Base-by-base conservation (phyloP, 495 filamentous ascomycete species). In the Talaromyces adpressus region DNA sequence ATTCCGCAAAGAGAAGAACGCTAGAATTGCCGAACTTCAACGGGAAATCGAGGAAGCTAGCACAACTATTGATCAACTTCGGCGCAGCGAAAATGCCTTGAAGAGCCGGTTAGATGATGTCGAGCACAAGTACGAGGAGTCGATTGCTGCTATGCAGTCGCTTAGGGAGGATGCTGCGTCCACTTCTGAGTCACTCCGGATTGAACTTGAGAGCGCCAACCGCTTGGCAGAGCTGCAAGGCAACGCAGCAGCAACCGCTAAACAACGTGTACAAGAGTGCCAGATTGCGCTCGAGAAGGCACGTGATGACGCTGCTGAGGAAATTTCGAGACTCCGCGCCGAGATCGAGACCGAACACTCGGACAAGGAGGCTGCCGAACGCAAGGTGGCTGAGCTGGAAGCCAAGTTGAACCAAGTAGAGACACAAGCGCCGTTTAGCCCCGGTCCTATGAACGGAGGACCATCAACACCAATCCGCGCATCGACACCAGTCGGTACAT, bases 1-100 rank as follows among this genome's bases (percentile, higher is more conserved):
- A 66, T 95, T 89, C 79, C 86, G 95, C 62, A 98, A 97, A 68
- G 94, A 99, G 71, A 98, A 97, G 81, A 87, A 87, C 67, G 84
- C 90, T 0, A 87, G 90, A 20, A 89, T 97, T 66, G 79, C 91
- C 11, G 89, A 93, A 69, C 85, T 99, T 30, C 91, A 97, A 71
- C 89, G 91, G 16, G 84, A 89, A 57, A 90, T 93, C 66, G 93
- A 97, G 62, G 93, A 98, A 66, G 85, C 89, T 27, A 86, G 79
- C 64, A 85, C 87, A 8, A 89, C 76, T 8, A 81, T 93, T 51
- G 91, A 96, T 59, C 85, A 88, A 9, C 80, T 94, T 3, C 86
- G 87, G 63, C 85, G 89, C 18, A 91, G 85, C 51, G 91, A 96
- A 72, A 87, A 91, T 62, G 83, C 84, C 20, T 82, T 97, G 54